Conservation (phyloP, 139 green algal genomes). For the Yamagishiella unicocca region DNA sequence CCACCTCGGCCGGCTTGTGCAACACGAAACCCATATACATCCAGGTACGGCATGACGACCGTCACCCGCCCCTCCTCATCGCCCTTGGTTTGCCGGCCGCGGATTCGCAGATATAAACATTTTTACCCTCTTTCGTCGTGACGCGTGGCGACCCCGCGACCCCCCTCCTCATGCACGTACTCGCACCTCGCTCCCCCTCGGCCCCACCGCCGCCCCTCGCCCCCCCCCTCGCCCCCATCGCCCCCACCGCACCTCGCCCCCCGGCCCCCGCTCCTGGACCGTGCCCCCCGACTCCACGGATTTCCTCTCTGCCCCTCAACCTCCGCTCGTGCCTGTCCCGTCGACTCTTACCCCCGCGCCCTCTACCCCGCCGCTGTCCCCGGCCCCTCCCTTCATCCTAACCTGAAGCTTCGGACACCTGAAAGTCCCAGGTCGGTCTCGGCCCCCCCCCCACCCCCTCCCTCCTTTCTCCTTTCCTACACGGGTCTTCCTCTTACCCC, state of each 20-base stretch:
- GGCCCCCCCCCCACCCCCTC: neutral
- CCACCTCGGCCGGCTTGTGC: neutral
- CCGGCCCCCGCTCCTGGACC: too few species aligned
- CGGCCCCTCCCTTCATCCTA: neutral
- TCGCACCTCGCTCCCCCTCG: too few species aligned
- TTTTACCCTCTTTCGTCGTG: neutral
- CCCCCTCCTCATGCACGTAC: too few species aligned
- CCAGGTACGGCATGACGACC: neutral
- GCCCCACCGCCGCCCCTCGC: too few species aligned
- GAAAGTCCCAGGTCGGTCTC: neutral
- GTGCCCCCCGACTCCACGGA: too few species aligned
- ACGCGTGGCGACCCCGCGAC: too few species aligned
- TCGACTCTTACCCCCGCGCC: neutral
- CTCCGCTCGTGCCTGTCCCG: too few species aligned
- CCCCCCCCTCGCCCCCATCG: too few species aligned
- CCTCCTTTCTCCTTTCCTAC: too few species aligned
- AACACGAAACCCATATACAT: slow-evolving; percentile 7
- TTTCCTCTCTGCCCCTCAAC: too few species aligned
- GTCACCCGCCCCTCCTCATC: neutral
- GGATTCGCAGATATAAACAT: neutral
- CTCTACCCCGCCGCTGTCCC: neutral
- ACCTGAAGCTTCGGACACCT: neutral
- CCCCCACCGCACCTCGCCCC: too few species aligned
- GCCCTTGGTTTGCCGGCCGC: too few species aligned
- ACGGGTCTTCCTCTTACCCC: neutral